Conservation (phyloP, 2,329 filamentous ascomycete species). For the Tetracladium maxilliforme region DNA sequence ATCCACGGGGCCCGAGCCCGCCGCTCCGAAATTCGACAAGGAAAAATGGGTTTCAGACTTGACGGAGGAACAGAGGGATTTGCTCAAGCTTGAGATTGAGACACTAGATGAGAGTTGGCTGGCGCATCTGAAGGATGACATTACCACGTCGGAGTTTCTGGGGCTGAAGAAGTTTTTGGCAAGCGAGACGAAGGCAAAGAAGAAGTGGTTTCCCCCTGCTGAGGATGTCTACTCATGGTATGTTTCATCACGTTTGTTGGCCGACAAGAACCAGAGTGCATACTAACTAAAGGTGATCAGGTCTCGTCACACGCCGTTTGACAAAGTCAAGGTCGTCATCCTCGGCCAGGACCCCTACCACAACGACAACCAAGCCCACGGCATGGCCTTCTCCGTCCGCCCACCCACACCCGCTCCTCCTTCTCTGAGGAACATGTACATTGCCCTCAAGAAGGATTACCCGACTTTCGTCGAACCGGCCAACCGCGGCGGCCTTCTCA, state of each 20-base stretch:
- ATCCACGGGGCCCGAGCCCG: constrained; percentile 10
- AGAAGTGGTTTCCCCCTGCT: constrained; percentile 74
- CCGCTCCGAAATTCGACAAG: constrained; percentile 61
- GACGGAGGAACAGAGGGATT: constrained; percentile 63
- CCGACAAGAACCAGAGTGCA: not conserved
- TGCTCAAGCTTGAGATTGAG: constrained; percentile 81
- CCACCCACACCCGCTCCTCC: constrained; percentile 80
- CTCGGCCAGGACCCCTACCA: constrained; percentile 96
- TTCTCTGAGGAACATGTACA: constrained; percentile 90
- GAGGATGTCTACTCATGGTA: constrained; percentile 94
- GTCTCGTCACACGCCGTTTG: constrained; percentile 85
- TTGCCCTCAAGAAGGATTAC: constrained; percentile 74
- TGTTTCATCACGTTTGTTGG: constrained; percentile 1
- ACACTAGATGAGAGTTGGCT: constrained; percentile 90
- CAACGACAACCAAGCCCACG: constrained; percentile 88
- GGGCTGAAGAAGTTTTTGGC: constrained; percentile 78
- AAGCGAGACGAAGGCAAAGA: constrained; percentile 56
- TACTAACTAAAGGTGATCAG: constrained; percentile 29
- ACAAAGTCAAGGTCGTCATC: constrained; percentile 82
- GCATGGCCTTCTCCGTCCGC: constrained; percentile 87
- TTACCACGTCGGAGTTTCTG: constrained; percentile 67
- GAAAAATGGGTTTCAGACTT: constrained; percentile 74
- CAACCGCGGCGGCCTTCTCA: constrained; percentile 69
- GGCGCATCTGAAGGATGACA: constrained; percentile 72
- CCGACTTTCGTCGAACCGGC: constrained; percentile 63